Percentiles rank a stretch among this genome's conserved stretches.
Evolutionary conservation across 495 filamentous ascomycete genomes (phyloP).

Genomic region (Jackrogersella multiformis): DNA sequence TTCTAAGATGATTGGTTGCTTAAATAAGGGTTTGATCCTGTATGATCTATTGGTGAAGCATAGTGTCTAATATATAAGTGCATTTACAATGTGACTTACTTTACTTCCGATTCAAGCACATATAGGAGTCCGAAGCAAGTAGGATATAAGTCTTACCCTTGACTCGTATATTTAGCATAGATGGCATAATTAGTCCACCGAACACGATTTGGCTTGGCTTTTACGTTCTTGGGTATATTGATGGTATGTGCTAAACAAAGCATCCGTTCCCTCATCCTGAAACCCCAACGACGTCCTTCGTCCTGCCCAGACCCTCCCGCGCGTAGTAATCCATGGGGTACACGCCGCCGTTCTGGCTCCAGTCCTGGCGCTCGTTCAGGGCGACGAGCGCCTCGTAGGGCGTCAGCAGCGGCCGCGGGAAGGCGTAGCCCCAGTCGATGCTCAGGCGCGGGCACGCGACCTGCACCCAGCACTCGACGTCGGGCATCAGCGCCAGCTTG

Average conservation of each 20-base stretch:
- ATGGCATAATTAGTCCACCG: too few relatives aligned
- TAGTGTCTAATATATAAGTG: too few relatives aligned
- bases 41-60: too few relatives aligned
- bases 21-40: neutral
- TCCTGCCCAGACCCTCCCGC: slow-evolving; percentile 88
- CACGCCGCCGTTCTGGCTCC: slow-evolving; percentile 72
- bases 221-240: neutral
- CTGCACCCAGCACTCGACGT: slow-evolving; percentile 98
- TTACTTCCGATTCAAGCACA: too few relatives aligned
- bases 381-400: slow-evolving; percentile 95
- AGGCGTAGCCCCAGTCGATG: slow-evolving; percentile 99
- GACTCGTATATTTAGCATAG: too few relatives aligned
- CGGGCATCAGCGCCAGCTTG: slow-evolving; percentile 88
- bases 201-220: too few relatives aligned
- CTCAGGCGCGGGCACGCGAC: slow-evolving; percentile 93
- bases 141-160: too few relatives aligned
- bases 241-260: too few relatives aligned
- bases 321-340: slow-evolving; percentile 99
- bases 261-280: slow-evolving; percentile 27
- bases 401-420: slow-evolving; percentile 84
- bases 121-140: too few relatives aligned
- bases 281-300: slow-evolving; percentile 53
- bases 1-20: neutral
- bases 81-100: too few relatives aligned
- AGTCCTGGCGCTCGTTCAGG: slow-evolving; percentile 77